These are phyloP conservation scores for Phoma sp. DNA, from an alignment of 2,329 filamentous ascomycete genomes.

Conservation along the genomic window DNA sequence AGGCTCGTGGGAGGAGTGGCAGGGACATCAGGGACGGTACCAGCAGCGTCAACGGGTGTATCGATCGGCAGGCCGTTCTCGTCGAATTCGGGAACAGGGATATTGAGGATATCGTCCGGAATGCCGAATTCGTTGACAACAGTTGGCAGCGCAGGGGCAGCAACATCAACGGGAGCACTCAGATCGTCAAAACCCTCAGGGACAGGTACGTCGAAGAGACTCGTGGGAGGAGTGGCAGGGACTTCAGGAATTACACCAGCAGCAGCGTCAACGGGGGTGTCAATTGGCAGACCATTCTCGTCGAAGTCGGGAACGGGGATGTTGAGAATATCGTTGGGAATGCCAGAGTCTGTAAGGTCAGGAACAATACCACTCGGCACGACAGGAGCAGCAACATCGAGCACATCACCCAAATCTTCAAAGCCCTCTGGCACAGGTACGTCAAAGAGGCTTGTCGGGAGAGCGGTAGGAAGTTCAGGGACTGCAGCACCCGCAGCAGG, in stretches of 20 bases:
- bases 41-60: not conserved
- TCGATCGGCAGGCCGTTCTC: slow-evolving; percentile 2
- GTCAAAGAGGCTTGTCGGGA: not conserved
- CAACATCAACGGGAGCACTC: not conserved
- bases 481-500: not conserved
- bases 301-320: slow-evolving; percentile 7
- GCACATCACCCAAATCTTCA: not conserved
- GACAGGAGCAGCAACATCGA: not conserved
- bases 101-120: slow-evolving; percentile 1
- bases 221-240: not conserved
- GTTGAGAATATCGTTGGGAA: slow-evolving; percentile 2
- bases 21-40: not conserved
- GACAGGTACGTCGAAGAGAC: slow-evolving; percentile 3
- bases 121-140: no score
- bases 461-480: not conserved
- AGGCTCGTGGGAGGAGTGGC: not conserved
- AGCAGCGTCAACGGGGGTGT: not conserved
- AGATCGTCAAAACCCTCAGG: slow-evolving; percentile 7
- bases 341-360: no score
- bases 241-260: not conserved
- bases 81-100: slow-evolving; percentile 7
- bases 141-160: no score
- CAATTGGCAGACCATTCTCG: slow-evolving; percentile 1
- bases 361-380: no score
- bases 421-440: slow-evolving; percentile 10